These are phyloP conservation scores for Gonium pectorale DNA, from an alignment of 139 green algal species.

Conservation along the genomic window DNA sequence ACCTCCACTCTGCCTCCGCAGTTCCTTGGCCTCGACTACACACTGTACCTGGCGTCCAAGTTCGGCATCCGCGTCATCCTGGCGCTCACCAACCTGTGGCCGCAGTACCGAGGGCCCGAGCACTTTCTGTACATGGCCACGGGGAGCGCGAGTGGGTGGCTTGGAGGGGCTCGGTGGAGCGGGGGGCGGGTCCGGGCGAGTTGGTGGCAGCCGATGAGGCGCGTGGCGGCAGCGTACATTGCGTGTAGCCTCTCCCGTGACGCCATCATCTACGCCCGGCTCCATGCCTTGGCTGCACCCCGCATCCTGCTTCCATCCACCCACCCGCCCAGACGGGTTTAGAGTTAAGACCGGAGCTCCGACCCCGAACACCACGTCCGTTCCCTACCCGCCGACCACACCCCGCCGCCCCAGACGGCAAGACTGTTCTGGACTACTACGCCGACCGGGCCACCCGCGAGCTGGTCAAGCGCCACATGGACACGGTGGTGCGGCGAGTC, in stretches of 20 bases:
- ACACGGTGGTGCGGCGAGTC: constrained; percentile 52
- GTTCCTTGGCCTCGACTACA: constrained; percentile 65
- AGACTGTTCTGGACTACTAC: constrained; percentile 63
- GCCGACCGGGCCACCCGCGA: constrained; percentile 14
- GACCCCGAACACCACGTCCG: too few species aligned
- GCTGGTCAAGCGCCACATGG: constrained; percentile 65
- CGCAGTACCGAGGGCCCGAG: constrained; percentile 55
- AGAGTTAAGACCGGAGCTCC: too few species aligned
- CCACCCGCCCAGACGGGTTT: too few species aligned
- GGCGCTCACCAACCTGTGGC: constrained; percentile 65
- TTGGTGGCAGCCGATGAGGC: too few species aligned
- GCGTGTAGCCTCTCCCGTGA: too few species aligned
- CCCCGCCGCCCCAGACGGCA: constrained; percentile 43
- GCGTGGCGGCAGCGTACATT: too few species aligned
- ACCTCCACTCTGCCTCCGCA: neutral
- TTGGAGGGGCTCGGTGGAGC: neutral
- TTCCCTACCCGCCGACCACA: too few species aligned
- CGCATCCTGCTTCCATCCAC: too few species aligned
- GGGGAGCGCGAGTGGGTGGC: constrained; percentile 22
- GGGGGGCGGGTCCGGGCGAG: too few species aligned
- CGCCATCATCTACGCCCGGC: too few species aligned
- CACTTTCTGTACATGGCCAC: constrained; percentile 48
- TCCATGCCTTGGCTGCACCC: too few species aligned
- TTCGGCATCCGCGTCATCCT: constrained; percentile 60
- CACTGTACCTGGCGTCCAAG: constrained; percentile 54